phyloP scores from a whole-genome alignment of 768 basidiomycete genomes.

The Mycena alexandri region DNA sequence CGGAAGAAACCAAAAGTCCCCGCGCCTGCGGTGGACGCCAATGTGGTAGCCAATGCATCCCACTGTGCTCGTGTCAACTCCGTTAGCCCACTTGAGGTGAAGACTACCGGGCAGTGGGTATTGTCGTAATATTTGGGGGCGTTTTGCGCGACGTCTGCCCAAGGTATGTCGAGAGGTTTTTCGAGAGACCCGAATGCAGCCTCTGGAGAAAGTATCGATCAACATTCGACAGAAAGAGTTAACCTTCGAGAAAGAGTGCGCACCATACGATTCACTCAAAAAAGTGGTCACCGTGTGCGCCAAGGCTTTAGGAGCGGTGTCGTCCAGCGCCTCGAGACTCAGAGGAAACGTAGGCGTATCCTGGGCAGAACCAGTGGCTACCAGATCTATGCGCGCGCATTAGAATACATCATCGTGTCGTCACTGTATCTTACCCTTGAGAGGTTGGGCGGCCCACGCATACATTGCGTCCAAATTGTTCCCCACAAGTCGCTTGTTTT shows the following conservation, averaged over 20 bases:
- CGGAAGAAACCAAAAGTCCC: no score
- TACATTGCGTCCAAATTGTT: no score
- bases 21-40: no score
- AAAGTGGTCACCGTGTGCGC: background rate
- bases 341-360: background rate
- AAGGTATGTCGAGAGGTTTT: no score
- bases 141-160: slow-evolving; percentile 3
- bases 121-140: slow-evolving; percentile 16
- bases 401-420: background rate
- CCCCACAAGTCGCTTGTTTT: no score
- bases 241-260: background rate
- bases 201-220: background rate
- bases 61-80: no score
- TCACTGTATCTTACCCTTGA: background rate
- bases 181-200: slow-evolving; percentile 15
- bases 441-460: no score
- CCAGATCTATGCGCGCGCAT: slow-evolving; percentile 6
- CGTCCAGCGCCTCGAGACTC: background rate
- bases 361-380: background rate
- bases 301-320: no score
- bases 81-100: no score
- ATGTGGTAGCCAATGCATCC: no score
- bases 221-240: no score
- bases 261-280: slow-evolving; percentile 9
- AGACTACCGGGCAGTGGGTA: background rate